Evolutionary conservation across 352 stramenopile genomes (phyloP), one percentile per base, ranked within the genome.

Genomic region (Pythium dissotocum): DNA sequence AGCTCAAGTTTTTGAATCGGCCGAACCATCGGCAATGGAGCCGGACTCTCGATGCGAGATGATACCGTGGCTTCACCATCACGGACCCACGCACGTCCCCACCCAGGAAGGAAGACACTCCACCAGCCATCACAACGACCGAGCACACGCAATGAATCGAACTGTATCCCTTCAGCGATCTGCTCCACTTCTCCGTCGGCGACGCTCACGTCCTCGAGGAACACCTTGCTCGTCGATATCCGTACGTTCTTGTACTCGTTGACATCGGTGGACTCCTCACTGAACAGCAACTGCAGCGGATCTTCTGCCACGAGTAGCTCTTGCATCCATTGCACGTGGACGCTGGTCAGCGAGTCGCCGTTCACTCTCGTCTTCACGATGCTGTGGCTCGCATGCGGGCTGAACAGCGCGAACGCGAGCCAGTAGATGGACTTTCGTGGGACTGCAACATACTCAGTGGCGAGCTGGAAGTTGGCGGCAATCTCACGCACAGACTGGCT

Each of bases 91-190:
- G 55, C 55, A 35, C 24, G 55, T 33, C 55, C 55, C 55, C 35
- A 61, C 2, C 55, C 55, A 52, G 33, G 55, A 33, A 61, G 36
- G 6, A 61, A n/a, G 10, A 61, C 55, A 9, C 33, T 52, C 55
- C 55, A 61, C 33, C 33, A 49, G 1, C 33, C 33, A 38, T 38
- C 36, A 4, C 21, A 38, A n/a, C 18, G 35, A 10, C 30, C 35
- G 3, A 61, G 36, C 3, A 51, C 55, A 1, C 7, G 33, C 33
- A 38, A 38, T 9, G 33, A 38, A 38, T 38, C 33, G 9, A 38
- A 38, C 33, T 38, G 33, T 6, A 9, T 38, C 5, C 9, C 33
- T 9, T 6, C 33, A 6, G 9, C 5, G 9, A 38, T 9, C 33
- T 38, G 33, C 5, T 38, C 33, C 5, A 38, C 33, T 6, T 38